Base-by-base conservation (phyloP, 1,284 basidiomycete species). In the Peniophora sp. region DNA sequence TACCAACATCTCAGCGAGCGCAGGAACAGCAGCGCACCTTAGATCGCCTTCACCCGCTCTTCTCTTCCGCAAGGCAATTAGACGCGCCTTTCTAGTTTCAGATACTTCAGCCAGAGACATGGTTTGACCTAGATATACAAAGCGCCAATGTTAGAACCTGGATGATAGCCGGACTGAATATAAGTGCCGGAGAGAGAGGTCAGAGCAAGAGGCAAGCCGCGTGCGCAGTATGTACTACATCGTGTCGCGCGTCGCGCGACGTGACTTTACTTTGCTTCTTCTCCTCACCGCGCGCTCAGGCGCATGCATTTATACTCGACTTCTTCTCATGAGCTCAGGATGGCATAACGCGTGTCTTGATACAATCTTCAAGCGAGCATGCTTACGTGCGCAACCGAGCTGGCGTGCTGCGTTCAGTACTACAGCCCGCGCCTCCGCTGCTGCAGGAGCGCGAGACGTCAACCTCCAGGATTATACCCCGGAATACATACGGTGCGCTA, bases 81-180 rank as follows among this genome's bases (percentile, higher is more conserved):
- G 73, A 54, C 93, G 85, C 50, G 84, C 83, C 66, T 95, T 96
- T 48, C 94, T 80, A n/a, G 84, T 83, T 57, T 92, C 88, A 9
- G 89, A 83, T 8, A 84, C 85, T 56, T 87, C 87, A 53, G 85
- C 89, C 45, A 97, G 79, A 54, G 90, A 90, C 79, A 91, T 92
- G 44, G 56, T 53, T 52, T 8, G 8, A n/a, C n/a, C n/a, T n/a
- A n/a, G n/a, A n/a, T n/a, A n/a, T n/a, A n/a, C n/a, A n/a, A n/a
- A n/a, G n/a, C n/a, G n/a, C n/a, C n/a, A n/a, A n/a, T n/a, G n/a
- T n/a, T n/a, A n/a, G n/a, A n/a, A n/a, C n/a, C n/a, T n/a, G n/a
- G n/a, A n/a, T n/a, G n/a, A n/a, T n/a, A n/a, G n/a, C n/a, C n/a
- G n/a, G n/a, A n/a, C n/a, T n/a, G n/a, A n/a, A n/a, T n/a, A n/a